Evolutionary conservation across 495 filamentous ascomycete species (phyloP), one percentile per base, ranked within the genome.

Genomic region (Penicillium subrubescens): DNA sequence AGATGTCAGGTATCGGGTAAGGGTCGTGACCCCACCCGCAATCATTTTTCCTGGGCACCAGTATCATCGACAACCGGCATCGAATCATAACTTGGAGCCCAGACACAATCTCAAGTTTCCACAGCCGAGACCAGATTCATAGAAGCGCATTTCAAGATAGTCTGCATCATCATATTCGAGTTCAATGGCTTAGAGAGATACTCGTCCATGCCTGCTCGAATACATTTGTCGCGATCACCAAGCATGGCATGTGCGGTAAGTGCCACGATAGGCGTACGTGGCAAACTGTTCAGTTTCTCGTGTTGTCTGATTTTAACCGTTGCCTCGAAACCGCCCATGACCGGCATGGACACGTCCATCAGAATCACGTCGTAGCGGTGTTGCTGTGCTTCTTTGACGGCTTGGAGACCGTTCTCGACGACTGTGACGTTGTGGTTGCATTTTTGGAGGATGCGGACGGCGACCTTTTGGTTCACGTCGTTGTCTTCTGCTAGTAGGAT

Each of bases 401-500:
- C 91, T 69, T 94, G 89, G 63, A 88, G 80, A 5, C 92, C 92
- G 68, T 94, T 92, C 81, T 86, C 90, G 0, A 88, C 87, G 2
- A 90, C 89, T 15, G 80, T 83, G 19, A 88, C 89, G 21, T 81
- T 81, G 62, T 93, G 94, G n/a, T 89, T 87, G 52, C 92, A 84
- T 65, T 93, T 94, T 58, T 82, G 82, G 57, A 94, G 87, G 5
- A 89, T 89, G 56, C 87, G 86, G 29, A 90, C 83, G 8, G 92
- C 90, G 41, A 93, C 93, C 71, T 92, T 87, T 66, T 92, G 90
- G 72, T 91, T 93, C 55, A 92, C 86, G 10, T 87, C 82, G 67
- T 93, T 94, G 75, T 94, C 91, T 73, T 95, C 92, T 4, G 92
- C 92, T 3, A 94, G 83, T 17, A 97, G 81, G 60, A 97, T 93